Base-by-base conservation (phyloP, 352 stramenopile species). In the Pythium dissimile region DNA sequence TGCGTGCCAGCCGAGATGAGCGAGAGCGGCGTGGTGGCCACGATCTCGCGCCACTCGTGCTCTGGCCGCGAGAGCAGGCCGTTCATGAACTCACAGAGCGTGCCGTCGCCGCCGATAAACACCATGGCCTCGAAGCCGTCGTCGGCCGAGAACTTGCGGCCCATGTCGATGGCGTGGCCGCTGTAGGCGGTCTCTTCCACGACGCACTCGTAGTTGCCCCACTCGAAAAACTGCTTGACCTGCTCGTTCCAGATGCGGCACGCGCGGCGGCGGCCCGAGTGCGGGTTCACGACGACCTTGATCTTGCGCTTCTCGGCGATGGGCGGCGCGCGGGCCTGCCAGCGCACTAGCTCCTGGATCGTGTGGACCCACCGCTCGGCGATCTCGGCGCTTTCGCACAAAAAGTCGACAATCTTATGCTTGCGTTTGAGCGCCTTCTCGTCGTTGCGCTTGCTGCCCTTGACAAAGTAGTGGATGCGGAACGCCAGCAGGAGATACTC, bases 1-100 rank as follows among this genome's bases (percentile, higher is more conserved):
- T 92, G 82, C 13, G 82, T 92, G 43, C 82, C 82, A 6, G 82
- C 82, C 21, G 82, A 92, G 61, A 92, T 89, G 41, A 92, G 75
- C 37, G 79, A 89, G 32, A 92, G 87, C 5, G 79, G 82, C 21
- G 82, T 92, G 30, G 79, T 85, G 3, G 80, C 82, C 18, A 92
- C 82, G 42, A 92, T 88, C 54, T 92, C 77, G 44, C 79, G 80
- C 82, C 82, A 92, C 55, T 92, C 82, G 48, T 87, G 75, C 62
- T 92, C 82, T 0, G 82, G 79, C 5, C 82, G 77, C 41, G 63
- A 75, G 28, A 92, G 51, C 44, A 92, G 63, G 6, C 82, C 82
- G 59, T 92, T 92, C 82, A 92, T 92, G 51, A 89, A 92, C 54
- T 92, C 82, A 50, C 79, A 88, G 7, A 92, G 59, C 16, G 82